Percentiles rank a stretch among this genome's conserved stretches.
Evolutionary conservation across 2,329 filamentous ascomycete genomes (phyloP).

Genomic region (Fusarium sp.): DNA sequence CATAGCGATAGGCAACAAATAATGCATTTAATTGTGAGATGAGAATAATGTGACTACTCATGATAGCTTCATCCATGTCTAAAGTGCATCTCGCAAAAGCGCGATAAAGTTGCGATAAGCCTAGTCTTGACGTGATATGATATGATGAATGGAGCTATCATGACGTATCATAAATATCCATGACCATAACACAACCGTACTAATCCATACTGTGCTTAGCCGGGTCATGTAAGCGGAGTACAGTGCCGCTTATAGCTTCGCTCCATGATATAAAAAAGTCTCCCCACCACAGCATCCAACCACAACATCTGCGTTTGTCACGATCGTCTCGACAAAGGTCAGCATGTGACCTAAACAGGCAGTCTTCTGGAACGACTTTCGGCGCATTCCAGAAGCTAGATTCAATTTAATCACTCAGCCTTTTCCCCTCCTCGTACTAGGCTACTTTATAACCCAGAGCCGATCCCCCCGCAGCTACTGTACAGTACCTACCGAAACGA

Average conservation of each 20-base stretch:
- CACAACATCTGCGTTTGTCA: conserved; percentile 48
- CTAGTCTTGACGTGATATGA: conserved; percentile 8
- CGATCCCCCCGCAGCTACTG: conserved; percentile 34
- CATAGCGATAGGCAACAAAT: conserved; percentile 28
- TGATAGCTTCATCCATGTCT: neutral
- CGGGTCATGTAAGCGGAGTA: accelerated
- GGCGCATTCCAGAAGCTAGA: conserved; percentile 32
- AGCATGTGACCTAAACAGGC: conserved; percentile 41
- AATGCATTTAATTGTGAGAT: conserved; percentile 8
- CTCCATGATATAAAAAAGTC: conserved; percentile 3
- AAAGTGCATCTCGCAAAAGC: neutral
- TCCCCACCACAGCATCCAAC: conserved; percentile 46
- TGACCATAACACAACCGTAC: conserved; percentile 1
- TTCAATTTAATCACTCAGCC: conserved; percentile 3
- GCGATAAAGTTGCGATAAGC: neutral
- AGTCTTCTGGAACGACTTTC: conserved; percentile 44
- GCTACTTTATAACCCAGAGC: conserved; percentile 43
- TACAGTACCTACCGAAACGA: conserved; percentile 9
- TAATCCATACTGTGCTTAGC: conserved; percentile 1
- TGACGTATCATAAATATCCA: conserved; percentile 25
- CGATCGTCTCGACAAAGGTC: conserved; percentile 43
- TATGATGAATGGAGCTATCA: conserved; percentile 21
- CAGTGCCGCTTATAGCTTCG: conserved; percentile 9
- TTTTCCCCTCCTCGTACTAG: conserved; percentile 33
- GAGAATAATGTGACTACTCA: no score